Conservation (phyloP, 2,329 filamentous ascomycete species). For the Zasmidium citrigriseum region DNA sequence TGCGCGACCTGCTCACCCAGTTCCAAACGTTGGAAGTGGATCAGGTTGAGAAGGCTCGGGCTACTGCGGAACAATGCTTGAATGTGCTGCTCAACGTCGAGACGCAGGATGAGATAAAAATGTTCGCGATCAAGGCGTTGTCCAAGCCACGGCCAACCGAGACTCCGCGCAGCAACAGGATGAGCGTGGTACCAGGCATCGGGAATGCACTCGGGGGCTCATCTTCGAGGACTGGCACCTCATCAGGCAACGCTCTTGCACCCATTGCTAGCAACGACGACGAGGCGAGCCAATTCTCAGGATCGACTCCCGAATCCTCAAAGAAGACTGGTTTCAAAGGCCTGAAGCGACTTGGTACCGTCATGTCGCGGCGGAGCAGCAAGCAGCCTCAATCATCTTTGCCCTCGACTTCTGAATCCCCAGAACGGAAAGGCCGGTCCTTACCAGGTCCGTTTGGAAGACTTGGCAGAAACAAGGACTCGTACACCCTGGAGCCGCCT, state of each 20-base stretch:
- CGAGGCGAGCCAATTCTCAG: slow-evolving; percentile 34
- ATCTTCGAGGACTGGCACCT: background rate
- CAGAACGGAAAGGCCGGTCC: slow-evolving; percentile 56
- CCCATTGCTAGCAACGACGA: slow-evolving; percentile 28
- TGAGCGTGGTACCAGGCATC: slow-evolving; percentile 10
- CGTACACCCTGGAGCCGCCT: slow-evolving; percentile 44
- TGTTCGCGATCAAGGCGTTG: slow-evolving; percentile 56
- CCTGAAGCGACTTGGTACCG: slow-evolving; percentile 63
- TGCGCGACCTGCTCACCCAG: slow-evolving; percentile 88
- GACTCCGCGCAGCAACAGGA: slow-evolving; percentile 5
- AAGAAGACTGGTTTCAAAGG: slow-evolving; percentile 51
- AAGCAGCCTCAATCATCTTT: slow-evolving; percentile 40
- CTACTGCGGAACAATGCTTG: slow-evolving; percentile 75
- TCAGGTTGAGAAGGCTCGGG: slow-evolving; percentile 73
- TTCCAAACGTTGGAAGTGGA: slow-evolving; percentile 92
- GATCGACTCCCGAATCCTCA: slow-evolving; percentile 50
- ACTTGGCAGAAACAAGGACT: slow-evolving; percentile 62
- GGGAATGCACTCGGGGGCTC: background rate
- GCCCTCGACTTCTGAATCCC: slow-evolving; percentile 41
- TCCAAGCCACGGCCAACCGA: slow-evolving; percentile 26
- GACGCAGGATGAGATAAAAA: slow-evolving; percentile 82
- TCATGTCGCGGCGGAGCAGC: slow-evolving; percentile 64
- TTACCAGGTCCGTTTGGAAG: slow-evolving; percentile 59
- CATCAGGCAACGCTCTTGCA: slow-evolving; percentile 9
- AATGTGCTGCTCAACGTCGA: slow-evolving; percentile 83